Conservation (phyloP, 164 flowering plant species). For the Umbellularia californica region DNA sequence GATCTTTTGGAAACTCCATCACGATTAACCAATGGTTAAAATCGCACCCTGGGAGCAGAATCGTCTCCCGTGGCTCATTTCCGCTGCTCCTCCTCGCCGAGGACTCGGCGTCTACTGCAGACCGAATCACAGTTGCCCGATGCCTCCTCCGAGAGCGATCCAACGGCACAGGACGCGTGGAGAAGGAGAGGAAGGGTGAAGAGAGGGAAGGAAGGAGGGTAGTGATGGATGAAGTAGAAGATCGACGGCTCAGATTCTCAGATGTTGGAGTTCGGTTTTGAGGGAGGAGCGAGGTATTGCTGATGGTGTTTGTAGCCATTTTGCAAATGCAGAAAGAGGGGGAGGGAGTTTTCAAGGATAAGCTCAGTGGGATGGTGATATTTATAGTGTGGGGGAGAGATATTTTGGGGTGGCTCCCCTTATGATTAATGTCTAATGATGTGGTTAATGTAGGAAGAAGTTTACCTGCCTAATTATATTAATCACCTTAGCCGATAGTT, state of each 20-base stretch:
- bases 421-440: too few species aligned
- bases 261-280: slow-evolving; percentile 30
- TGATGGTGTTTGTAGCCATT: slow-evolving; percentile 19
- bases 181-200: slow-evolving; percentile 5
- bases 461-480: too few species aligned
- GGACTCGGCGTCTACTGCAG: slow-evolving; percentile 45
- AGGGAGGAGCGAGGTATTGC: slow-evolving; percentile 22
- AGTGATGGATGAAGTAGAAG: slow-evolving; percentile 3
- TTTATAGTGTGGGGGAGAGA: too few species aligned
- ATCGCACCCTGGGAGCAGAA: slow-evolving; percentile 92
- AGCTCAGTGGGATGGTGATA: too few species aligned
- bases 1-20: slow-evolving; percentile 98
- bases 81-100: slow-evolving; percentile 61
- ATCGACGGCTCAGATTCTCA: not conserved
- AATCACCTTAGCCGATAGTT: too few species aligned
- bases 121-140: slow-evolving; percentile 15
- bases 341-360: not conserved
- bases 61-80: slow-evolving; percentile 82
- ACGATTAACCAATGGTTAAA: slow-evolving; percentile 97
- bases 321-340: slow-evolving; percentile 2
- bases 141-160: not conserved
- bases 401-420: too few species aligned
- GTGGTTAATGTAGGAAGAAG: too few species aligned
- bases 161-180: not conserved
- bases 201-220: slow-evolving; percentile 16